Base-by-base conservation (phyloP, 176 grass and related monocot species). In the Canna indica region DNA sequence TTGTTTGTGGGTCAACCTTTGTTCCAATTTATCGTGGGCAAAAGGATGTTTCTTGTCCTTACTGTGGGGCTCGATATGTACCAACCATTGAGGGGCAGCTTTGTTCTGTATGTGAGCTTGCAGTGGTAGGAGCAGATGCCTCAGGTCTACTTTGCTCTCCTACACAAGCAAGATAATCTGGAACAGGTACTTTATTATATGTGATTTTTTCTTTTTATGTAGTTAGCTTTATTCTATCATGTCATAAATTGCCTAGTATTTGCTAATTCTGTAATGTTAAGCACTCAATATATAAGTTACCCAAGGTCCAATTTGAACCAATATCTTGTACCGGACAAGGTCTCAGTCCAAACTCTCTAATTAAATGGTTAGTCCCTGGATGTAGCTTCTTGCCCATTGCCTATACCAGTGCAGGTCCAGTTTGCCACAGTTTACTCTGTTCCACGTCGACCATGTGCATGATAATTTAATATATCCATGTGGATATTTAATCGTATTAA, bases 21-120 rank as follows among this genome's bases (percentile, higher is more conserved):
- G 86, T 90, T 76, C 94, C 89, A 3, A 97, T 97, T 47, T 97
- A 97, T 78, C 89, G 94, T 42, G 94, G 94, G 41, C 94, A 99
- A 79, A 99, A 88, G 82, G 94, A 90, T 48, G 67, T 99, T 36
- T 85, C 86, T 33, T 99, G 94, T 73, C 89, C 94, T 0, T 99
- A 99, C 69, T 99, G 94, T n/a, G 72, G 70, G 33, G 83, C 82
- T 69, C 71, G 80, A 53, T 99, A 93, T 53, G 84, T 90, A 50
- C 89, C 84, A 11, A 36, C 80, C 7, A 68, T 80, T 8, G 86
- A 90, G 68, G 89, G 89, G 64, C 89, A 90, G 80, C 76, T 99
- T 76, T 99, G 94, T 87, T 90, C 82, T 76, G 84, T 93, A 65
- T 95, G 91, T 26, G 91, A 95, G 52, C 84, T 87, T 33, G 75